phyloP scores from a whole-genome alignment of 1,284 basidiomycete genomes.

The Sporisorium scitamineum region DNA sequence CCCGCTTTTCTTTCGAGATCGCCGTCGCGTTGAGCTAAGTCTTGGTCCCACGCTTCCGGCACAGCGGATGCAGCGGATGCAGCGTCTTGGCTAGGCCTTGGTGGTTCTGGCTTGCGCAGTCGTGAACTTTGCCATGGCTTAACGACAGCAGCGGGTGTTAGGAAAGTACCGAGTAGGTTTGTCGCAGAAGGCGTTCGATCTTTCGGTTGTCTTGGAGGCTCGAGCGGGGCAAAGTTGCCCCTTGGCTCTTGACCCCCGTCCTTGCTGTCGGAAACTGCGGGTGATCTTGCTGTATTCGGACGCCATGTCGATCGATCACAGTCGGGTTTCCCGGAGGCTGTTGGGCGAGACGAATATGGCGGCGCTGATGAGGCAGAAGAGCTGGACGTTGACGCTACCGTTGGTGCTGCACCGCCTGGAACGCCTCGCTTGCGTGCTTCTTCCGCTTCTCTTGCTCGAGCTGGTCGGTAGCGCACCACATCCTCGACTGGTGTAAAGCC shows the following conservation, averaged over 20 bases:
- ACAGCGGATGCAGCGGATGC: constrained; percentile 5
- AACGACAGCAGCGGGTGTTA: not conserved
- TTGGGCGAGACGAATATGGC: not conserved
- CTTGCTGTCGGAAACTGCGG: not conserved
- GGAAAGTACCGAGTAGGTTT: not conserved
- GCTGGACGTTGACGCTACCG: not conserved
- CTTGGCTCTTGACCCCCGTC: not conserved
- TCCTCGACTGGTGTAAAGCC: constrained; percentile 96
- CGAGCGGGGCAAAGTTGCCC: constrained; percentile 14
- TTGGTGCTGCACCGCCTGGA: constrained; percentile 9
- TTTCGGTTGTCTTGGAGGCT: not conserved
- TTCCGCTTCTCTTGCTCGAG: constrained; percentile 33
- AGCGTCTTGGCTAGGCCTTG: not conserved
- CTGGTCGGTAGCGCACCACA: constrained; percentile 79
- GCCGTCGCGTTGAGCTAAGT: not conserved
- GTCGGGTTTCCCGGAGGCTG: not conserved
- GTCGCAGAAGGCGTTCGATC: not conserved
- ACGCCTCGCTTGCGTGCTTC: constrained; percentile 26
- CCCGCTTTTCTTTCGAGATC: not conserved
- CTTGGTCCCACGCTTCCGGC: constrained; percentile 13
- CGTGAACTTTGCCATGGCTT: constrained; percentile 32
- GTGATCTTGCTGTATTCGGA: not conserved
- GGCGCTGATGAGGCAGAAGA: not conserved
- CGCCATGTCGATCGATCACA: constrained; percentile 9
- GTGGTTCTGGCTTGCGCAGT: constrained; percentile 19